Evolutionary conservation across 208 protist species (phyloP).

Genomic region (Acanthamoeba sp.): DNA sequence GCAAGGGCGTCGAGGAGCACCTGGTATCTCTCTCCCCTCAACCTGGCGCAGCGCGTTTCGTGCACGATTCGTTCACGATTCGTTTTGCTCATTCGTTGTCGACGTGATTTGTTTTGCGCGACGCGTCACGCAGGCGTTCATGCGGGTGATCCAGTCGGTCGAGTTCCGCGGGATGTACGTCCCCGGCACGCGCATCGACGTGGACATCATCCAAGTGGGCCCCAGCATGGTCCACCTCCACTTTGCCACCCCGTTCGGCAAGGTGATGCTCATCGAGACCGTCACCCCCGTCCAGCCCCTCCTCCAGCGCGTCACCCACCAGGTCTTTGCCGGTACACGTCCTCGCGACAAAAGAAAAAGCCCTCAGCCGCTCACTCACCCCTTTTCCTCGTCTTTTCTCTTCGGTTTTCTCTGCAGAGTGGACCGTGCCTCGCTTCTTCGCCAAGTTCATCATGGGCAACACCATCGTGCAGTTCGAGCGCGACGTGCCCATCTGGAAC

Average conservation of each 20-base stretch:
- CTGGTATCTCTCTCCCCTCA: not conserved
- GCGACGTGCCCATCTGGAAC: conserved; percentile 77
- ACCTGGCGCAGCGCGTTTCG: no score
- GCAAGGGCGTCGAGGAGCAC: conserved; percentile 60
- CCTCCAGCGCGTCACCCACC: conserved; percentile 56
- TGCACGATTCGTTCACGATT: no score
- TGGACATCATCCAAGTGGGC: conserved; percentile 49
- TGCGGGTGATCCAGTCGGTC: conserved; percentile 31
- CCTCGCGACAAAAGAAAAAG: no score
- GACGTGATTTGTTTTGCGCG: not conserved
- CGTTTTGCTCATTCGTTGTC: no score
- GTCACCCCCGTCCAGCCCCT: conserved; percentile 55
- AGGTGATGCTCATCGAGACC: conserved; percentile 37
- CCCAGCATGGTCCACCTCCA: conserved; percentile 73
- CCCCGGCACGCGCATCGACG: conserved; percentile 27
- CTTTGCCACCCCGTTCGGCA: conserved; percentile 66
- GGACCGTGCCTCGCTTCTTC: conserved; percentile 69
- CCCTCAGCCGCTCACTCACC: not conserved
- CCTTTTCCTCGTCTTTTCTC: not conserved
- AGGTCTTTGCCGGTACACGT: conserved; percentile 16
- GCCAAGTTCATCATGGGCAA: conserved; percentile 68
- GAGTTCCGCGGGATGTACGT: not conserved
- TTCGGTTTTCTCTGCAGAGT: not conserved
- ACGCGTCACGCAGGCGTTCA: not conserved
- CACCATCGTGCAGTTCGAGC: conserved; percentile 63